These are phyloP conservation scores for Ceratobasidium sp. DNA, from an alignment of 1,284 basidiomycete genomes.

Conservation along the genomic window DNA sequence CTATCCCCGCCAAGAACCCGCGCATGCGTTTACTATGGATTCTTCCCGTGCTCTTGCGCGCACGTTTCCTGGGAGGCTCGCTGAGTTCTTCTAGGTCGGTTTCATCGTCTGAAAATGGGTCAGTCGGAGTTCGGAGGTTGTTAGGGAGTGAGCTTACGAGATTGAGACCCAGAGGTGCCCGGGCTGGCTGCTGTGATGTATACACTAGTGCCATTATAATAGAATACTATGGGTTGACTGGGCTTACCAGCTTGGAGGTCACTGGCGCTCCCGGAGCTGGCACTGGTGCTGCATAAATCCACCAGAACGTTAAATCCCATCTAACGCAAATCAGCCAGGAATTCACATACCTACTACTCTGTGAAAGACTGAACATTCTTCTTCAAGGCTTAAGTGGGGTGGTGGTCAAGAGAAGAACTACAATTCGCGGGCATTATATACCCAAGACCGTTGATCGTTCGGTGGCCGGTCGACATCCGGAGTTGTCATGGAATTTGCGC, in stretches of 20 bases:
- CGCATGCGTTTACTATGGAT: conserved; percentile 11
- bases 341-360: too few relatives aligned
- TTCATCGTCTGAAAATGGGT: conserved; percentile 18
- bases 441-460: not conserved
- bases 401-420: not conserved
- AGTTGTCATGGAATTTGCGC: conserved; percentile 17
- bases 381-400: not conserved
- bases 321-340: too few relatives aligned
- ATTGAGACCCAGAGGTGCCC: not conserved
- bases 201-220: not conserved
- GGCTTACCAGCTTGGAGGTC: too few relatives aligned
- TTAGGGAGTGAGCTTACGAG: not conserved
- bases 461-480: conserved; percentile 1
- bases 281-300: too few relatives aligned
- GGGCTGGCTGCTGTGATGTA: not conserved
- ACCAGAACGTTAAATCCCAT: too few relatives aligned
- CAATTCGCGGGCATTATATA: not conserved
- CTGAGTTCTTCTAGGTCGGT: conserved; percentile 3
- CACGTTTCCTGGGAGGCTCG: conserved; percentile 1
- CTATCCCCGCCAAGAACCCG: conserved; percentile 10
- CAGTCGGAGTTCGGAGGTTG: not conserved
- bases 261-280: too few relatives aligned
- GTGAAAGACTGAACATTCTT: too few relatives aligned
- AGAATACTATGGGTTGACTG: too few relatives aligned
- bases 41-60: not conserved